phyloP scores from a whole-genome alignment of 2,329 filamentous ascomycete genomes.

The Stenocarpella maydis region DNA sequence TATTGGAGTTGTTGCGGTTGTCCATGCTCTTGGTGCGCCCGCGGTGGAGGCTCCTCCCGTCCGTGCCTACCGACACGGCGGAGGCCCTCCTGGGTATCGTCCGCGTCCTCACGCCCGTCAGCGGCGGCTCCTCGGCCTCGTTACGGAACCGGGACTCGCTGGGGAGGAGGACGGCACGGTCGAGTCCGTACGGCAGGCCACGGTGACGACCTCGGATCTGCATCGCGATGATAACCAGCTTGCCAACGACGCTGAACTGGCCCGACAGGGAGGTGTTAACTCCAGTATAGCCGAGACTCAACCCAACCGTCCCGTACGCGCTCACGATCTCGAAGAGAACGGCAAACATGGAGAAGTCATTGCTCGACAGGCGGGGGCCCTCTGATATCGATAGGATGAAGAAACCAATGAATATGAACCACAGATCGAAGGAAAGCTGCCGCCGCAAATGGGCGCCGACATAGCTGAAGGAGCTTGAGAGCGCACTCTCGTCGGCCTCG shows the following conservation, averaged over 20 bases:
- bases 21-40: conserved; percentile 49
- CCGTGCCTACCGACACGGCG: conserved; percentile 42
- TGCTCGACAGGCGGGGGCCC: conserved; percentile 70
- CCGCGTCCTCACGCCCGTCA: conserved; percentile 4
- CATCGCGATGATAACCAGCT: conserved; percentile 74
- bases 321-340: conserved; percentile 87
- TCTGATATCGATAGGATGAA: conserved; percentile 94
- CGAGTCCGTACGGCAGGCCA: conserved; percentile 72
- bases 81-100: conserved; percentile 49
- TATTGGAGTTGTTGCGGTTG: conserved; percentile 48
- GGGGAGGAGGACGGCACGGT: conserved; percentile 67
- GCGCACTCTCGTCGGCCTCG: conserved; percentile 59
- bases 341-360: conserved; percentile 72
- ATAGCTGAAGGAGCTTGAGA: conserved; percentile 76
- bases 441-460: conserved; percentile 90
- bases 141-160: conserved; percentile 64
- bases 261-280: conserved; percentile 83
- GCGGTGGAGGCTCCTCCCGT: conserved; percentile 39
- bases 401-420: conserved; percentile 93
- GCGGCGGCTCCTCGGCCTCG: conserved; percentile 57
- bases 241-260: conserved; percentile 79
- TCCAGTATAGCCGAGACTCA: conserved; percentile 82
- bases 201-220: conserved; percentile 74
- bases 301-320: conserved; percentile 92
- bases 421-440: conserved; percentile 95